Evolutionary conservation across 148 eudicot genomes (phyloP).

Genomic region (Chenopodium berlandieri): DNA sequence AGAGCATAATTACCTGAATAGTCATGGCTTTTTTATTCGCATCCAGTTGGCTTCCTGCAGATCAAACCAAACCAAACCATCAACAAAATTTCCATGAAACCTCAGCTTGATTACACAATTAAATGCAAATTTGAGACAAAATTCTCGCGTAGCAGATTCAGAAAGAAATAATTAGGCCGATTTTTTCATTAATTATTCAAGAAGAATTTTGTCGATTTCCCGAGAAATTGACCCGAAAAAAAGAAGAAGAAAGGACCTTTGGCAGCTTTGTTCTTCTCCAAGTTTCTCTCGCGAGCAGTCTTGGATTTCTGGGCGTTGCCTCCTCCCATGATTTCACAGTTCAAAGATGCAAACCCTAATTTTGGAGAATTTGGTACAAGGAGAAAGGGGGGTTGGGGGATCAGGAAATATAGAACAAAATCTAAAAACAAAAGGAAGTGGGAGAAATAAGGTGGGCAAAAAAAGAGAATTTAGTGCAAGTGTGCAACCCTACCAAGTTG

Average conservation of each 20-base stretch:
- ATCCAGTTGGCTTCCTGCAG: constrained; percentile 82
- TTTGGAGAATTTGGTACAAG: not conserved
- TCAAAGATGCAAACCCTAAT: constrained; percentile 13
- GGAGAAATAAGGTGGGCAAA: not conserved
- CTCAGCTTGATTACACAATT: not conserved
- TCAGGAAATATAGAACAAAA: not conserved
- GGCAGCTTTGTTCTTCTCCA: constrained; percentile 51
- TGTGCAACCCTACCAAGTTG: not conserved
- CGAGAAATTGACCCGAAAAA: not conserved
- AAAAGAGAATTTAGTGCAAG: not conserved
- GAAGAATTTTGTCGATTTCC: no score
- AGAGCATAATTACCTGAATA: constrained; percentile 53
- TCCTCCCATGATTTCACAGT: constrained; percentile 50
- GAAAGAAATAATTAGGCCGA: not conserved
- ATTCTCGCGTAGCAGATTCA: not conserved
- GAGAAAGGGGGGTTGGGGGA: not conserved
- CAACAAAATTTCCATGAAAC: not conserved
- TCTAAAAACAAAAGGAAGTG: not conserved
- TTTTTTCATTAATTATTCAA: no score
- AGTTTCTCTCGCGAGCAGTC: constrained; percentile 68
- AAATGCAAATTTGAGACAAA: not conserved
- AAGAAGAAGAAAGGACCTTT: constrained; percentile 31
- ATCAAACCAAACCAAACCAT: constrained; percentile 13
- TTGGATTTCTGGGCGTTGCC: constrained; percentile 76
- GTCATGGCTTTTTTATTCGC: constrained; percentile 78